Evolutionary conservation across 768 basidiomycete genomes (phyloP).

Genomic region (Pleurotus citrinopileatus): DNA sequence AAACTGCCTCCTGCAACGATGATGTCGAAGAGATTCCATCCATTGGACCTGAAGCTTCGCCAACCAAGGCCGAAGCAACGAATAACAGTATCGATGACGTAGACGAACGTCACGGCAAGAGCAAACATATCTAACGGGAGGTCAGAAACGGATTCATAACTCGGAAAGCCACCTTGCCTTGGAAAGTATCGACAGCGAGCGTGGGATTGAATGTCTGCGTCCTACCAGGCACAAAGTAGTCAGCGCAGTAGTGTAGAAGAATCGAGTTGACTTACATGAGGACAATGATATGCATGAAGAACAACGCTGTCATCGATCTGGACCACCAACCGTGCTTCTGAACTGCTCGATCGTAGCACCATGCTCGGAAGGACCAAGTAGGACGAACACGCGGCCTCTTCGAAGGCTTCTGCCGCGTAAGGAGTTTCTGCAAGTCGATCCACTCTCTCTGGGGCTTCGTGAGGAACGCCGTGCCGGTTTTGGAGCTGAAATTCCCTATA

Average conservation of each 20-base stretch:
- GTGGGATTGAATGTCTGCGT: slow-evolving; percentile 70
- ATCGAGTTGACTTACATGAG: slow-evolving; percentile 58
- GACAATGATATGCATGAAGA: slow-evolving; percentile 76
- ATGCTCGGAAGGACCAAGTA: slow-evolving; percentile 50
- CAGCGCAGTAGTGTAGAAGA: neutral
- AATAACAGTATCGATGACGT: slow-evolving; percentile 72
- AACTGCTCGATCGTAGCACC: slow-evolving; percentile 92
- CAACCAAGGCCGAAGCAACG: slow-evolving; percentile 85
- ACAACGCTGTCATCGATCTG: slow-evolving; percentile 71
- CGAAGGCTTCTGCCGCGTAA: slow-evolving; percentile 83
- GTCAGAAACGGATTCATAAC: slow-evolving; percentile 6
- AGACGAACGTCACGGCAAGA: slow-evolving; percentile 67
- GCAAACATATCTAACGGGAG: slow-evolving; percentile 67
- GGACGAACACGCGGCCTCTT: slow-evolving; percentile 72
- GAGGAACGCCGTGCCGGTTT: slow-evolving; percentile 83
- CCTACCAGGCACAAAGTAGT: slow-evolving; percentile 38
- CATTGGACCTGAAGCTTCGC: slow-evolving; percentile 80
- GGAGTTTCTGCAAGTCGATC: slow-evolving; percentile 89
- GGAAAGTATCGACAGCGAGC: slow-evolving; percentile 45
- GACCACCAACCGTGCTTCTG: slow-evolving; percentile 95
- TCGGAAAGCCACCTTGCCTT: slow-evolving; percentile 40
- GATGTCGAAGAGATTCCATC: slow-evolving; percentile 94
- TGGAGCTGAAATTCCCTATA: slow-evolving; percentile 87
- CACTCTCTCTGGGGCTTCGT: slow-evolving; percentile 89
- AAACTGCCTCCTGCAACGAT: slow-evolving; percentile 79